Evolutionary conservation across 345 rosid genomes (phyloP).

Genomic region (Pugionium dolabratum): DNA sequence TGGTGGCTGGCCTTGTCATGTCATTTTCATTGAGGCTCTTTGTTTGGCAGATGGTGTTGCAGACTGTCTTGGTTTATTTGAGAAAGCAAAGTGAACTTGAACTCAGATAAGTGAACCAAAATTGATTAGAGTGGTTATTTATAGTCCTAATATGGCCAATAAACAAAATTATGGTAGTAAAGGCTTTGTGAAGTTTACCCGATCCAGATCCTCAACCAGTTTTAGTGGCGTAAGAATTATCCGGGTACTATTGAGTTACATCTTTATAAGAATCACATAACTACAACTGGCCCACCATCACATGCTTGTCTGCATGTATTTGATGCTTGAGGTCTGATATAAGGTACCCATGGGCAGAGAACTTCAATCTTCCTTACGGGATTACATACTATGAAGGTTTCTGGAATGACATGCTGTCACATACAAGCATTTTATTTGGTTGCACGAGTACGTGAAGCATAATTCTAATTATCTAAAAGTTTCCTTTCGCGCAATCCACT

Average conservation of each 20-base stretch:
- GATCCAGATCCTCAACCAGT: conserved; percentile 22
- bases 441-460: background rate
- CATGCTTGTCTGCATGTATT: conserved; percentile 5
- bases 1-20: conserved; percentile 41
- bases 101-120: conserved; percentile 42
- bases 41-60: conserved; percentile 51
- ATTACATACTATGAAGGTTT: background rate
- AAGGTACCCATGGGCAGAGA: background rate
- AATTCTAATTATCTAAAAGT: background rate
- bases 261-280: background rate
- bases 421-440: conserved; percentile 3
- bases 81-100: conserved; percentile 47
- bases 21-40: conserved; percentile 38
- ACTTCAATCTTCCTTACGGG: background rate
- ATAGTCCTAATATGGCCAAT: conserved; percentile 30
- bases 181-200: conserved; percentile 26
- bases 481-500: conserved; percentile 8
- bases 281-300: background rate
- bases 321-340: conserved; percentile 14
- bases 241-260: background rate
- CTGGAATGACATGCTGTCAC: background rate
- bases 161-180: conserved; percentile 34
- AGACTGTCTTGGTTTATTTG: conserved; percentile 46
- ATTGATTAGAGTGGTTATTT: conserved; percentile 40
- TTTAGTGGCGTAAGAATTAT: background rate